Evolutionary conservation across 371 early-diverging fungal genomes (phyloP).

Genomic region (Circinella minor): DNA sequence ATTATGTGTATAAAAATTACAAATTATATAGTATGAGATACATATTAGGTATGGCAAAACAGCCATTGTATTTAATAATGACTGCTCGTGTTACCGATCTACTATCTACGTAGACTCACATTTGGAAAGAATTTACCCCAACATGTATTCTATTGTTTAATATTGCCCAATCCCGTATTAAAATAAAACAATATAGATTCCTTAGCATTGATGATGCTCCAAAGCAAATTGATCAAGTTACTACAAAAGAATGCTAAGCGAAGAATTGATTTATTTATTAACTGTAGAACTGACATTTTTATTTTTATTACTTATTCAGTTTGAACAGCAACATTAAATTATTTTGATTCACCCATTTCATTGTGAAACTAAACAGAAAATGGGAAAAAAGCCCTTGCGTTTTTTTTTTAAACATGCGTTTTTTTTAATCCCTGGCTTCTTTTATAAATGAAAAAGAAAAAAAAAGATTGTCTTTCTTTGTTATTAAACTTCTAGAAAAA

Average conservation of each 20-base stretch:
- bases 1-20: slow-evolving; percentile 18
- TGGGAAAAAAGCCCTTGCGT: no score
- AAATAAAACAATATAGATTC: slow-evolving; percentile 89
- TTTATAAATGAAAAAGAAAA: no score
- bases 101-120: slow-evolving; percentile 69
- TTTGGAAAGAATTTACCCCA: slow-evolving; percentile 85
- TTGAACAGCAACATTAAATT: no score
- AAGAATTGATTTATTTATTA: slow-evolving; percentile 64
- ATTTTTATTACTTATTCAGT: no score
- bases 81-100: slow-evolving; percentile 81
- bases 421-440: no score
- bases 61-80: slow-evolving; percentile 85
- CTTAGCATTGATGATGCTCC: slow-evolving; percentile 90
- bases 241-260: slow-evolving; percentile 89
- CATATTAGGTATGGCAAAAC: slow-evolving; percentile 93
- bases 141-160: slow-evolving; percentile 80
- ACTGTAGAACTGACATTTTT: no score
- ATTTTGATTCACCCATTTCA: no score
- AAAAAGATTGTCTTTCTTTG: no score
- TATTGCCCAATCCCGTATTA: slow-evolving; percentile 85
- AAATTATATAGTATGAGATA: slow-evolving; percentile 79
- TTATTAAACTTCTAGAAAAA: no score
- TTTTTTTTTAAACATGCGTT: no score
- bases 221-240: slow-evolving; percentile 82
- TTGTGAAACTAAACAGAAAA: no score